Evolutionary conservation across 495 filamentous ascomycete genomes (phyloP).

Genomic region (Pyrenopolyporus hunteri): DNA sequence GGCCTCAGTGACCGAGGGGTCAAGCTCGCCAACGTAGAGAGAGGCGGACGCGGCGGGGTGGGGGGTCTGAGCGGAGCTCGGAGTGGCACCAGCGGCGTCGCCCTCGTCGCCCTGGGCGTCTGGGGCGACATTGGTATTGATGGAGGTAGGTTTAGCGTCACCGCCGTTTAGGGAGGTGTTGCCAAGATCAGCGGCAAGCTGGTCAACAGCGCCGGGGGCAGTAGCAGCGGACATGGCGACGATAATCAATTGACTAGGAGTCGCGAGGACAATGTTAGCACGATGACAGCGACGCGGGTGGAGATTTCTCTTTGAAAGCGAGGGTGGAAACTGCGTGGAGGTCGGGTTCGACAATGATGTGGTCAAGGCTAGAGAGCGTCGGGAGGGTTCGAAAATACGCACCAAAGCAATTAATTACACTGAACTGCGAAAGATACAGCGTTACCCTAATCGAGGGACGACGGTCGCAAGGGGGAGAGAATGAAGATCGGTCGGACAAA

Average conservation of each 20-base stretch:
- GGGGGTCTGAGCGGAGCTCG: slow-evolving; percentile 72
- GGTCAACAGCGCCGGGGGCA: slow-evolving; percentile 69
- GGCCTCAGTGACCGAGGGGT: slow-evolving; percentile 95
- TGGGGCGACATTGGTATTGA: slow-evolving; percentile 69
- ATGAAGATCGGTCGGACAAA: slow-evolving; percentile 30
- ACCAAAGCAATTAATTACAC: slow-evolving; percentile 20
- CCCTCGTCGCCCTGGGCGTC: slow-evolving; percentile 59
- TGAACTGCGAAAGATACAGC: slow-evolving; percentile 16
- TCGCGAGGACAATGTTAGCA: slow-evolving; percentile 9
- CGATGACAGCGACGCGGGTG: neutral
- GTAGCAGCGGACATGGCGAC: slow-evolving; percentile 68
- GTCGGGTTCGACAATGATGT: neutral
- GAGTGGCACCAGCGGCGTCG: slow-evolving; percentile 67
- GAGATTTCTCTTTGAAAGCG: neutral
- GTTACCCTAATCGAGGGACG: slow-evolving; percentile 20
- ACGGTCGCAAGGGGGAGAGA: slow-evolving; percentile 26
- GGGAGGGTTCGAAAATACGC: neutral
- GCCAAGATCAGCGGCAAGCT: slow-evolving; percentile 69
- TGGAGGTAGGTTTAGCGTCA: slow-evolving; percentile 62
- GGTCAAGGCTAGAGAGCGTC: neutral
- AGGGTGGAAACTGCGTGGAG: neutral
- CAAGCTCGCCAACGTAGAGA: slow-evolving; percentile 98
- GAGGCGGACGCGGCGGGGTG: slow-evolving; percentile 89
- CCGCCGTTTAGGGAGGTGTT: slow-evolving; percentile 65
- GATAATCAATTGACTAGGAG: slow-evolving; percentile 18